phyloP scores from a whole-genome alignment of 148 eudicot species.

The Camellia sinensis region DNA sequence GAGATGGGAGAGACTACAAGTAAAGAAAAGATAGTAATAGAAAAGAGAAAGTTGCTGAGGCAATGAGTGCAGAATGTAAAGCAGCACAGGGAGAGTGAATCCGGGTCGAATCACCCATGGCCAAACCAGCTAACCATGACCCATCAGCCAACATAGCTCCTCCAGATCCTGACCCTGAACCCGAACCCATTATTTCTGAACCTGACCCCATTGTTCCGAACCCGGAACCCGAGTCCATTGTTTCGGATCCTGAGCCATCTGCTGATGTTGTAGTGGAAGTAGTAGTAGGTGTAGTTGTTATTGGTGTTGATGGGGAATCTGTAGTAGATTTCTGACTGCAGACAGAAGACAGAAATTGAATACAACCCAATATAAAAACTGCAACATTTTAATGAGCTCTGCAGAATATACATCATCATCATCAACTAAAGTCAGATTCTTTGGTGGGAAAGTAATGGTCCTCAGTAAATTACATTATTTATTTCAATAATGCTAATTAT shows the following conservation, averaged over 20 bases:
- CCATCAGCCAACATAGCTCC: constrained; percentile 63
- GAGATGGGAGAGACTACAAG: constrained; percentile 12
- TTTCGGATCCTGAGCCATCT: background rate
- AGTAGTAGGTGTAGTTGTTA: too few relatives aligned
- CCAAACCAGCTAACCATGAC: constrained; percentile 79
- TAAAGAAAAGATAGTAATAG: constrained; percentile 18
- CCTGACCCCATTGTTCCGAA: background rate
- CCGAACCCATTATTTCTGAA: background rate
- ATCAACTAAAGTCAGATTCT: too few relatives aligned
- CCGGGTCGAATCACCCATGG: constrained; percentile 66
- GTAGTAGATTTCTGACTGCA: constrained; percentile 79
- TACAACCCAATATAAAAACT: background rate
- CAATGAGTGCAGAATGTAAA: constrained; percentile 23
- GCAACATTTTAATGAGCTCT: background rate
- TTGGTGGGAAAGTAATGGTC: too few relatives aligned
- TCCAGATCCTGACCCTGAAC: constrained; percentile 16
- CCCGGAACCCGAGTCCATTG: background rate
- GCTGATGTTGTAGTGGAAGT: constrained; percentile 21
- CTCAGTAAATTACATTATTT: too few relatives aligned
- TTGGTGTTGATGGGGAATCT: constrained; percentile 28
- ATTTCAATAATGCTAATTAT: too few relatives aligned
- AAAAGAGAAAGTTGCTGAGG: constrained; percentile 8
- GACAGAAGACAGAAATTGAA: background rate
- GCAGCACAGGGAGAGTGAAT: constrained; percentile 1
- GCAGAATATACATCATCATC: background rate